Base-by-base conservation (phyloP, 352 stramenopile genomes). In the Phytophthora sp. region DNA sequence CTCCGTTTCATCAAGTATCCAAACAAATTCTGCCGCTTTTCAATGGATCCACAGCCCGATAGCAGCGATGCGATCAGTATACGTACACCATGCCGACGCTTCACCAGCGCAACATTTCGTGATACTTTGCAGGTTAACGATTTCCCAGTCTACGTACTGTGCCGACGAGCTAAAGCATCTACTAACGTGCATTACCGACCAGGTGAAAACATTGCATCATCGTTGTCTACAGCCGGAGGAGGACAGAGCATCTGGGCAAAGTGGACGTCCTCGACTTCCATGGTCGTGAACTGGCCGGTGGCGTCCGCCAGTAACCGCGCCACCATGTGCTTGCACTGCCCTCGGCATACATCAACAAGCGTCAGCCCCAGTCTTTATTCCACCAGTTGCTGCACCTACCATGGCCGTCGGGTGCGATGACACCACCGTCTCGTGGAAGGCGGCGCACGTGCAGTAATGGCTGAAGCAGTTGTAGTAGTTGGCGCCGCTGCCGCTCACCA, bases 311-410 rank as follows among this genome's bases (percentile, higher is more conserved):
- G 66, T 55, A 89, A 58, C 47, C 79, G 53, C 30, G 83, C 83
- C 29, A 88, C 70, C 50, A 91, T 89, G 65, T 91, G 83, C 65
- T 91, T 91, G 69, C 83, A 91, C 83, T 91, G 59, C n/a, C n/a
- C n/a, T n/a, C n/a, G n/a, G n/a, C n/a, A n/a, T n/a, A n/a, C 16
- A 59, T 23, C 20, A 35, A 57, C 26, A 15, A 47, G 8, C n/a
- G 39, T 61, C 26, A 61, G 27, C 13, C 9, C 41, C 12, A 7
- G 36, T 31, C 3, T 7, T 45, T 11, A 23, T 1, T 44, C 9
- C 8, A 45, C 16, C 23, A 54, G 2, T 21, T n/a, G 33, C 15
- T 29, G 20, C 13, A 23, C 49, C 60, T 74, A 90, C 82, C 82
- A 91, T 88, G 5, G 82, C 74, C 16, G 69, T 80, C 0, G 82